These are phyloP conservation scores for Mortierella sp. DNA, from an alignment of 371 early-diverging fungal species.

Conservation along the genomic window DNA sequence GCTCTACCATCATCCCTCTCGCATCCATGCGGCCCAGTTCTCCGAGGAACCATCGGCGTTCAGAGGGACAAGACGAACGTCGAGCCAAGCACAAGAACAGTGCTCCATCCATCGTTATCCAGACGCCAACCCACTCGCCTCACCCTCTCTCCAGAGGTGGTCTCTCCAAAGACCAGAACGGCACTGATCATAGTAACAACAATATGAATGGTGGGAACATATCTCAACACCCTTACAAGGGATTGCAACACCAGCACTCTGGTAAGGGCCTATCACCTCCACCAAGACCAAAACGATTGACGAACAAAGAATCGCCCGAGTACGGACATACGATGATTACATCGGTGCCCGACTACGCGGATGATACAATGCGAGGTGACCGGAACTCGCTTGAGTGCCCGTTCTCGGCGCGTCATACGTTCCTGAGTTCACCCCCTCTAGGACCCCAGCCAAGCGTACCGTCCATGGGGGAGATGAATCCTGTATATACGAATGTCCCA, in stretches of 20 bases:
- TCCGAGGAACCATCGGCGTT: no score
- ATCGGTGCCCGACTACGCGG: no score
- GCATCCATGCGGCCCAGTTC: background rate
- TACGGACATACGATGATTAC: no score
- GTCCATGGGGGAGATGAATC: no score
- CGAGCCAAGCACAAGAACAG: no score
- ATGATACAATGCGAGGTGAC: no score
- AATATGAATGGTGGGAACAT: no score
- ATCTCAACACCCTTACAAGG: conserved; percentile 13
- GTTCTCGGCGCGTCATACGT: no score
- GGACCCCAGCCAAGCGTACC: no score
- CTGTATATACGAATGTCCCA: conserved; percentile 18
- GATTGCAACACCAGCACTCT: conserved; percentile 6
- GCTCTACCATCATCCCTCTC: conserved; percentile 20
- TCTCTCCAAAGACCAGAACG: conserved; percentile 1
- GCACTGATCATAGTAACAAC: conserved; percentile 3
- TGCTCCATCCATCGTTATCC: background rate
- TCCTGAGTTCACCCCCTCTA: no score
- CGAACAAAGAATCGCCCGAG: background rate
- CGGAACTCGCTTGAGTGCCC: no score
- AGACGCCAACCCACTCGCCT: background rate
- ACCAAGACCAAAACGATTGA: conserved; percentile 25
- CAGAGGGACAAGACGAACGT: no score
- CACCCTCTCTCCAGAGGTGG: background rate
- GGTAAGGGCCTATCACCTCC: conserved; percentile 41